Conservation (phyloP, 1,284 basidiomycete genomes). For the Moniliella sp. region DNA sequence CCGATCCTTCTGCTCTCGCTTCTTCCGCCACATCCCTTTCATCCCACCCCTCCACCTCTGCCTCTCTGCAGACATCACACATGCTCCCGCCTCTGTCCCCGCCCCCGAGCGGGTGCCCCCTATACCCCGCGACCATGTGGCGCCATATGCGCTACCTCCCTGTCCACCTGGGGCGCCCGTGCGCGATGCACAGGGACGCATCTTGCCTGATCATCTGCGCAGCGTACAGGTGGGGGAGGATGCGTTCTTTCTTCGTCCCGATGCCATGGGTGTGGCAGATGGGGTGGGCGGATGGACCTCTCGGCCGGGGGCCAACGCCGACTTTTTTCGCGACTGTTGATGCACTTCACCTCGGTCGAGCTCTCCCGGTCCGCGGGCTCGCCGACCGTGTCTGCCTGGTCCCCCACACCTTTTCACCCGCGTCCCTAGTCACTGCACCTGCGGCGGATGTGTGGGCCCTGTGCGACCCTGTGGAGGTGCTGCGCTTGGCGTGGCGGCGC, state of each 20-base stretch:
- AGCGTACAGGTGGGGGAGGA: constrained; percentile 63
- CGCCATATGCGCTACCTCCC: no score
- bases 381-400: background rate
- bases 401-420: background rate
- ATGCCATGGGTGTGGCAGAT: constrained; percentile 67
- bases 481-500: constrained; percentile 43
- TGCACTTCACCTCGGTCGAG: constrained; percentile 56
- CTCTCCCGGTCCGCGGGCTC: constrained; percentile 18
- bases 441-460: constrained; percentile 14
- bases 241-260: constrained; percentile 56
- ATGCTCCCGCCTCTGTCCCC: no score
- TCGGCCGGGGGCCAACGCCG: constrained; percentile 42
- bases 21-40: no score
- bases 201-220: constrained; percentile 21
- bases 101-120: no score
- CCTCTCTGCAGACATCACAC: no score
- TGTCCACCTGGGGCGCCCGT: no score
- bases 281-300: constrained; percentile 66
- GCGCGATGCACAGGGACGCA: no score
- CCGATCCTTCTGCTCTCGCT: no score
- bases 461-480: constrained; percentile 40
- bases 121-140: no score
- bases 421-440: constrained; percentile 1
- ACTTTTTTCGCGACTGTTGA: constrained; percentile 58
- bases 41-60: no score